These are phyloP conservation scores for Wallacemonas sp. DNA, from an alignment of 208 protist genomes.

Conservation along the genomic window DNA sequence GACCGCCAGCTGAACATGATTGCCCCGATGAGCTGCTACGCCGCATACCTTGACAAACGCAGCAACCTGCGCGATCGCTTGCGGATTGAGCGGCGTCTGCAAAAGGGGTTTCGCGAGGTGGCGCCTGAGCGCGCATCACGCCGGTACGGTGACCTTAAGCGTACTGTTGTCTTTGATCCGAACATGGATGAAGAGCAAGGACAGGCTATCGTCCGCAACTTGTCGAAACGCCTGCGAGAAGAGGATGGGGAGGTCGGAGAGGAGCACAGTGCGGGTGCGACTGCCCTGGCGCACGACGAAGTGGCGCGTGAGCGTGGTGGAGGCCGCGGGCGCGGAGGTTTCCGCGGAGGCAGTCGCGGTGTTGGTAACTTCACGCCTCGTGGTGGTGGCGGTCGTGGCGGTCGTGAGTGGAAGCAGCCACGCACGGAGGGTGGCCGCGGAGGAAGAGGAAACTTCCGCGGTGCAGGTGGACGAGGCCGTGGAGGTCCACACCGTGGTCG, in stretches of 20 bases:
- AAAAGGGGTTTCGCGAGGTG: slow-evolving; percentile 73
- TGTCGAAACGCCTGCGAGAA: slow-evolving; percentile 66
- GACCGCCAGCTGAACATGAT: slow-evolving; percentile 93
- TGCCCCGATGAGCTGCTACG: slow-evolving; percentile 92
- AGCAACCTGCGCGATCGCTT: slow-evolving; percentile 72
- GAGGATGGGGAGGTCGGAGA: slow-evolving; percentile 33
- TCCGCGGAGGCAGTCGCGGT: slow-evolving; percentile 2
- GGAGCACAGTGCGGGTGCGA: background rate
- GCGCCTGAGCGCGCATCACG: slow-evolving; percentile 63
- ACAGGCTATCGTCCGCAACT: slow-evolving; percentile 37
- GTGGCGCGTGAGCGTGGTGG: background rate
- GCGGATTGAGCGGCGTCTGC: slow-evolving; percentile 48
- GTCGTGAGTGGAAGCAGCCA: background rate
- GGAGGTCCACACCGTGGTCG: background rate
- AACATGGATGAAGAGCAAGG: slow-evolving; percentile 56
- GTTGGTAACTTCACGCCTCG: slow-evolving; percentile 2
- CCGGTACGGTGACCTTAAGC: slow-evolving; percentile 73
- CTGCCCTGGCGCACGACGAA: background rate
- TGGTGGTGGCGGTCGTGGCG: slow-evolving; percentile 14
- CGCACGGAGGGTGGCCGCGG: background rate
- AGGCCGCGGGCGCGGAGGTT: background rate
- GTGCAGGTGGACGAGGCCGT: background rate
- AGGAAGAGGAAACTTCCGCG: background rate
- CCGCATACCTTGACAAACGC: slow-evolving; percentile 72
- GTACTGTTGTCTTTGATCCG: slow-evolving; percentile 65